Conservation (phyloP, 441 rosid genomes). For the Aleurites moluccanus region DNA sequence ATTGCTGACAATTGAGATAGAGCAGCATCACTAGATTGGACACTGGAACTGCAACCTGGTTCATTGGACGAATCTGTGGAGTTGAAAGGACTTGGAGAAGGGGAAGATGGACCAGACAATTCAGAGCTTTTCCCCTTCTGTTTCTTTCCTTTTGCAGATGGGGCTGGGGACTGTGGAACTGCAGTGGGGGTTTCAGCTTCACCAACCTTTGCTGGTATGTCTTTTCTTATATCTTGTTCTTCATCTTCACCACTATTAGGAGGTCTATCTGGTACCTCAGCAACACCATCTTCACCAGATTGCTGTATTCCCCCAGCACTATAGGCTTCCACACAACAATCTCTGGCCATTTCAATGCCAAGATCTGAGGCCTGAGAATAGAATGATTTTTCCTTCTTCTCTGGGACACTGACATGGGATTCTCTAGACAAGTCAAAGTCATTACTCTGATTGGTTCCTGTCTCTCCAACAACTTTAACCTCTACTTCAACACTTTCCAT, state of each 20-base stretch:
- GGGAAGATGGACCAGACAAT: constrained; percentile 47
- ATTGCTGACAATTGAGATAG: constrained; percentile 54
- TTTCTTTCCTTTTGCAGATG: constrained; percentile 56
- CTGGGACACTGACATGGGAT: constrained; percentile 36
- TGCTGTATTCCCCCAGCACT: constrained; percentile 38
- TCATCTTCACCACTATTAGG: constrained; percentile 39
- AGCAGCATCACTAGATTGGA: constrained; percentile 40
- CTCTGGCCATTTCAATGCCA: constrained; percentile 56
- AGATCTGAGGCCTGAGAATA: constrained; percentile 81
- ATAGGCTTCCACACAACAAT: constrained; percentile 45
- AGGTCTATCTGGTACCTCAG: constrained; percentile 35
- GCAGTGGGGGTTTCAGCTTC: constrained; percentile 43
- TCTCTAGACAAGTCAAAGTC: constrained; percentile 46
- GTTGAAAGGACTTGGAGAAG: constrained; percentile 53
- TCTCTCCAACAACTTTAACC: constrained; percentile 56
- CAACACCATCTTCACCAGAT: constrained; percentile 26
- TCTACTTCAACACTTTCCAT: constrained; percentile 46
- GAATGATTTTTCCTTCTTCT: constrained; percentile 55
- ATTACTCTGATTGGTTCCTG: constrained; percentile 40
- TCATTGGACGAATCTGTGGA: constrained; percentile 59
- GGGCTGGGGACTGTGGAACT: constrained; percentile 40
- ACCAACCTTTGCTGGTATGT: constrained; percentile 40
- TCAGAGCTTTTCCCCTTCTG: constrained; percentile 61
- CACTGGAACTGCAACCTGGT: constrained; percentile 44
- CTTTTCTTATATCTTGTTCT: constrained; percentile 45